These are phyloP conservation scores for Cymbopogon flexuosus DNA, from an alignment of 202 grass and related monocot genomes.

Conservation along the genomic window DNA sequence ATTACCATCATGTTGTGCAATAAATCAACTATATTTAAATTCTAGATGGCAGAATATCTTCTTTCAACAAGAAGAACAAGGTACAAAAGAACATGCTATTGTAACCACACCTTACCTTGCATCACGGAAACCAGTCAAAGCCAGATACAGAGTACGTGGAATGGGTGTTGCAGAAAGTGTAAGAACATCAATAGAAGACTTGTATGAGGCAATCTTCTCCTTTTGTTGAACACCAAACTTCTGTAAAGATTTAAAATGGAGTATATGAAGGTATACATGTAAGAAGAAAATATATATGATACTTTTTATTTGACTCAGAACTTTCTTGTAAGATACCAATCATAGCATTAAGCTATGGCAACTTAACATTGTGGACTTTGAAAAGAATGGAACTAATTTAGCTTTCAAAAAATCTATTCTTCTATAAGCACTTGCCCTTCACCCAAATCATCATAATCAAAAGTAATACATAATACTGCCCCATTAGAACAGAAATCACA, in stretches of 20 bases:
- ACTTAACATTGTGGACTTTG: neutral
- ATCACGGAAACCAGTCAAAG: conserved; percentile 96
- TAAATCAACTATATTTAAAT: conserved; percentile 11
- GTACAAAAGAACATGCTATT: conserved; percentile 16
- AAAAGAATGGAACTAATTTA: neutral
- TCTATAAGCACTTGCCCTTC: neutral
- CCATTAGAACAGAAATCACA: conserved; percentile 5
- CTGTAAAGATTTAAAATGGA: conserved; percentile 42
- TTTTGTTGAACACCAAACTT: conserved; percentile 98
- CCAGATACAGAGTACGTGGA: conserved; percentile 89
- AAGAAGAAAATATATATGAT: neutral
- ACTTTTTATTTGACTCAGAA: neutral
- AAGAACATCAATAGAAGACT: conserved; percentile 89
- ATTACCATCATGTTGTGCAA: neutral
- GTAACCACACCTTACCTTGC: conserved; percentile 54
- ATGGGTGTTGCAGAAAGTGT: conserved; percentile 93
- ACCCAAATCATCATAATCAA: conserved; percentile 6
- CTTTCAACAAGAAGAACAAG: neutral
- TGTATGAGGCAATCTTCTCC: conserved; percentile 92
- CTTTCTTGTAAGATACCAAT: neutral
- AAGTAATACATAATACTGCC: neutral
- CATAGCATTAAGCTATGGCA: neutral
- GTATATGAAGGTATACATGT: neutral
- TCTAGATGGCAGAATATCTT: neutral
- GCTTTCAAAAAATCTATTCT: neutral